These are phyloP conservation scores for Aegilops longissima DNA, from an alignment of 176 grass and related monocot genomes.

Conservation along the genomic window DNA sequence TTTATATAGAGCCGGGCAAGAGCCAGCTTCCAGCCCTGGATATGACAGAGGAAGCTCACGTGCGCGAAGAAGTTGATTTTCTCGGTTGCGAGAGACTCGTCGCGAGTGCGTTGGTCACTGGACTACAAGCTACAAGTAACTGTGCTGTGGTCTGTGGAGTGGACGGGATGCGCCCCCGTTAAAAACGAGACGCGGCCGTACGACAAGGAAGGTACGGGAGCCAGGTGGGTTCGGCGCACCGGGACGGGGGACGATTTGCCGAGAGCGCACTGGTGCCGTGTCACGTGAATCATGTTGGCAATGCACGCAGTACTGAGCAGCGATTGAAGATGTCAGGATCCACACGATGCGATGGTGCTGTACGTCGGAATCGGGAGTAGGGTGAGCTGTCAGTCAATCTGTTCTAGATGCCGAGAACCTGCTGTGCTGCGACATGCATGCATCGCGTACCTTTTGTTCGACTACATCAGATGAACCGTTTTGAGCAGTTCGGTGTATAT, in stretches of 20 bases:
- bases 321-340: background rate
- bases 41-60: background rate
- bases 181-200: background rate
- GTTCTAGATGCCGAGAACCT: background rate
- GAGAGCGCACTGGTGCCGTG: background rate
- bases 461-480: background rate
- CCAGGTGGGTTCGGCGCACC: conserved; percentile 9
- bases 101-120: background rate
- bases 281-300: conserved; percentile 43
- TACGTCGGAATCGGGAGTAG: background rate
- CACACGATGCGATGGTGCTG: no score
- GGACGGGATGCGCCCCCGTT: background rate
- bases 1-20: conserved; percentile 7
- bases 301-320: background rate
- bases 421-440: background rate
- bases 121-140: background rate
- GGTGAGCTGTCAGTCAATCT: background rate
- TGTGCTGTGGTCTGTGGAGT: background rate
- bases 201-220: background rate
- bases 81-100: background rate
- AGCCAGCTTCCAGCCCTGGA: background rate
- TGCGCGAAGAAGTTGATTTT: background rate
- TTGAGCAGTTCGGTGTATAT: background rate
- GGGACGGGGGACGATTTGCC: background rate
- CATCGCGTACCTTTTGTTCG: background rate